A percentile compares a stretch with the other conserved stretches of the same genome.
Evolutionary conservation across 805 yeast species (phyloP).

Genomic region (Metschnikowia hibisci): DNA sequence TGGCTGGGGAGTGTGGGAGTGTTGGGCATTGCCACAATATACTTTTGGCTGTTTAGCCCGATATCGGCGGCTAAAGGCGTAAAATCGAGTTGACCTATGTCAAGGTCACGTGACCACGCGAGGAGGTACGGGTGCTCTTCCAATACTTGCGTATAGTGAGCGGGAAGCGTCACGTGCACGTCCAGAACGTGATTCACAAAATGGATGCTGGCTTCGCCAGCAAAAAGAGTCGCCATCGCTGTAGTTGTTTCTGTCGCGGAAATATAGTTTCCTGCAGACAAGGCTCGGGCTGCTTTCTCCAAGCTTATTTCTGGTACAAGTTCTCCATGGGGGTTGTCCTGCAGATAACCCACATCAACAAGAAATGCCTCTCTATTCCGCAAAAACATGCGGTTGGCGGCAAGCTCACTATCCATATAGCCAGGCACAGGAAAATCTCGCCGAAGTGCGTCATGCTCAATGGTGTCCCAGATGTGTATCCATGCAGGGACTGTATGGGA

Average conservation of each 20-base stretch:
- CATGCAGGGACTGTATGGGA: conserved; percentile 3
- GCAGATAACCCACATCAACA: conserved; percentile 4
- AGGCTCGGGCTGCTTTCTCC: conserved; percentile 5
- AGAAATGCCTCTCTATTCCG: conserved; percentile 3
- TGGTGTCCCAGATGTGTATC: conserved; percentile 15
- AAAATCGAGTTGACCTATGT: conserved; percentile 5
- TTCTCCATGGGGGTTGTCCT: conserved; percentile 15
- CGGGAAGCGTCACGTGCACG: conserved; percentile 9
- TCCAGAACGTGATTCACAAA: conserved; percentile 10
- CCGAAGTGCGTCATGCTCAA: conserved; percentile 16
- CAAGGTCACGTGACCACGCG: conserved; percentile 4
- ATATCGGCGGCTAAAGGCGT: conserved; percentile 3
- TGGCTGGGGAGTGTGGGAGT: neutral
- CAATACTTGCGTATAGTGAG: neutral
- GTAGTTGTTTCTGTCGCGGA: neutral
- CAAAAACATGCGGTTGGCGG: conserved; percentile 13
- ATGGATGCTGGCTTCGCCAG: conserved; percentile 1
- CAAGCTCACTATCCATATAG: conserved; percentile 12
- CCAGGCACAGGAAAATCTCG: conserved; percentile 12
- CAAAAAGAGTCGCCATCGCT: neutral
- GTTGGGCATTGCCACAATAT: conserved; percentile 1
- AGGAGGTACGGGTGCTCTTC: conserved; percentile 8
- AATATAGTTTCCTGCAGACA: neutral
- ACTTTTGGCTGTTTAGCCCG: neutral
- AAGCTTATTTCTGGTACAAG: conserved; percentile 9